These are phyloP conservation scores for Lagenidium giganteum DNA, from an alignment of 352 stramenopile genomes.

Conservation along the genomic window DNA sequence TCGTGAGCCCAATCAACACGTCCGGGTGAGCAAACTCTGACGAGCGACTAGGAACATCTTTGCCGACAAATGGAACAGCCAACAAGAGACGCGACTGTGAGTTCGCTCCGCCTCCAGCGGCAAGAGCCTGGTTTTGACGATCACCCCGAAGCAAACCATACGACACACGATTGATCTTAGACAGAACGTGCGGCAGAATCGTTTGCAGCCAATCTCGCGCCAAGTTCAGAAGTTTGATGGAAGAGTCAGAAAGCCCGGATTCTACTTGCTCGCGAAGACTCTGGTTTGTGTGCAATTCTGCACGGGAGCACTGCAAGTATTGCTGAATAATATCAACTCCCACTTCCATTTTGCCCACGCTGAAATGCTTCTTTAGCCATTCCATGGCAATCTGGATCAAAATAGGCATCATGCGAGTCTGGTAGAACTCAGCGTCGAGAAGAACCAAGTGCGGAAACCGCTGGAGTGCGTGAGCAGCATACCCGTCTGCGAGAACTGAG, in stretches of 20 bases:
- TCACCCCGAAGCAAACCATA: constrained; percentile 94
- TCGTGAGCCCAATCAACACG: constrained; percentile 90
- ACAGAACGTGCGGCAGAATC: constrained; percentile 97
- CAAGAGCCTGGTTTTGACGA: constrained; percentile 37
- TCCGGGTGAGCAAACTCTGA: constrained; percentile 99
- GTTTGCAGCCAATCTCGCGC: constrained; percentile 96
- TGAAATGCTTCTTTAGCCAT: constrained; percentile 85
- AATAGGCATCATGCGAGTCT: constrained; percentile 89
- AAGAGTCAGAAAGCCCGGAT: constrained; percentile 60
- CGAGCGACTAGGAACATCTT: constrained; percentile 98
- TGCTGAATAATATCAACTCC: constrained; percentile 53
- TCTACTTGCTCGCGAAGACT: constrained; percentile 78
- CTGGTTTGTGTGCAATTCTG: constrained; percentile 65
- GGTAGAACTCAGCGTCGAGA: constrained; percentile 96
- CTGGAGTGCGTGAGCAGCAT: constrained; percentile 92
- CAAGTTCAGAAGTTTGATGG: constrained; percentile 99
- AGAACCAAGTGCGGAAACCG: constrained; percentile 97
- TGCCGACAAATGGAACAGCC: constrained; percentile 98
- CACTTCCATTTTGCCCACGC: constrained; percentile 94
- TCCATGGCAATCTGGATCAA: constrained; percentile 84
- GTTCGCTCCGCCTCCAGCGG: constrained; percentile 74
- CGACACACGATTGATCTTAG: constrained; percentile 99
- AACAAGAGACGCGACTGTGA: constrained; percentile 95
- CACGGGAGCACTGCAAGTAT: constrained; percentile 61
- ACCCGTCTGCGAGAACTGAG: constrained; percentile 88